These are phyloP conservation scores for Helicocarpus griseus DNA, from an alignment of 2,329 filamentous ascomycete genomes.

Conservation along the genomic window DNA sequence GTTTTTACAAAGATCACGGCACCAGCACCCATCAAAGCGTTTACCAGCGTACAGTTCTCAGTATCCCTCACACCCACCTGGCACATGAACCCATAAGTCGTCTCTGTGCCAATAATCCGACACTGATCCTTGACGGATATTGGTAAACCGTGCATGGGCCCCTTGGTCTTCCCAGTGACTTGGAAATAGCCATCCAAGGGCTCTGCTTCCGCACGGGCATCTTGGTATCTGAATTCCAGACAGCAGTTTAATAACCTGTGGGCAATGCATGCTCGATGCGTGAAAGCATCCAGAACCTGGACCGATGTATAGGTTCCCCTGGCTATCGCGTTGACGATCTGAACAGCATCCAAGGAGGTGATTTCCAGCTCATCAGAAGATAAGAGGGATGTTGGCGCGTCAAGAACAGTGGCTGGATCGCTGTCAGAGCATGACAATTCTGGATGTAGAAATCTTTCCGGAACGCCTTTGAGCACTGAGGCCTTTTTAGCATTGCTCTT, in stretches of 20 bases:
- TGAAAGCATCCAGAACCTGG: constrained; percentile 12
- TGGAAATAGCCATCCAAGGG: constrained; percentile 13
- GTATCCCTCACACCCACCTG: background rate
- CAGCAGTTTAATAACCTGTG: constrained; percentile 18
- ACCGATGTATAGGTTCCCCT: background rate
- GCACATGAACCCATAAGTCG: constrained; percentile 1
- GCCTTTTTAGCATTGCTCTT: constrained; percentile 1
- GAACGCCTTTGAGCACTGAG: background rate
- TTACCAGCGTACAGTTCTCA: background rate
- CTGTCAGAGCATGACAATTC: background rate
- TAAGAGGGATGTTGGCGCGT: background rate
- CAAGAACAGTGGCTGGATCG: background rate
- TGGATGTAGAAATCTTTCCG: background rate
- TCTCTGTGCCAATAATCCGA: constrained; percentile 1
- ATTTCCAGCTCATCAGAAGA: background rate
- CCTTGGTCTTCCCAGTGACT: constrained; percentile 11
- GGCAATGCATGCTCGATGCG: constrained; percentile 17
- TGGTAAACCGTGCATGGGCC: constrained; percentile 18
- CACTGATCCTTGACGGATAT: constrained; percentile 17
- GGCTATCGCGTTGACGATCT: background rate
- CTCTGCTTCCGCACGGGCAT: constrained; percentile 8
- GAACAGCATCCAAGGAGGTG: background rate
- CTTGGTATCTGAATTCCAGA: constrained; percentile 1
- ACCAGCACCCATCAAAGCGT: background rate
- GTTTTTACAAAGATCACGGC: constrained; percentile 33